Evolutionary conservation across 306 rosid genomes (phyloP), one percentile per base, ranked within the genome.

Genomic region (Astragalus glycyphyllos): DNA sequence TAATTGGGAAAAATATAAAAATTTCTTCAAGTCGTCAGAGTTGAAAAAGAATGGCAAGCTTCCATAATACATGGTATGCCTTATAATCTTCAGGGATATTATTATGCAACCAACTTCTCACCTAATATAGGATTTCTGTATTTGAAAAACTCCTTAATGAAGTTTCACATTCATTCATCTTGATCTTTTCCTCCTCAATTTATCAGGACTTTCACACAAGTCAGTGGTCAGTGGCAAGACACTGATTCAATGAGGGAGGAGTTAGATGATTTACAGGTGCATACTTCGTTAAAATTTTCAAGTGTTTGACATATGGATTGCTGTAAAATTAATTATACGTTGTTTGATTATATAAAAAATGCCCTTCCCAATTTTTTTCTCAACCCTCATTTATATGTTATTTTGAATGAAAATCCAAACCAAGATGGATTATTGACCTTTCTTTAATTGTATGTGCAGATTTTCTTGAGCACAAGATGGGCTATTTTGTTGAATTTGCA

Each of bases 181-280:
- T 62, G 58, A 44, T 46, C 31, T 40, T 15, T 45, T n/a, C 35
- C 55, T 26, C 58, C 56, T 56, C 67, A 45, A 53, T 50, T 78
- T 81, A 16, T 74, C 85, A 94, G 98, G 86, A 94, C 98, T 74
- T 94, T 90, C 82, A 94, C 98, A 60, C 98, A 94, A 87, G 98
- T 94, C 71, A 90, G 97, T 68, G 88, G 89, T 77, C 98, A 94
- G 82, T 94, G 97, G 98, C 98, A 94, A 80, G 98, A 94, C 71
- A 87, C 89, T 7, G 98, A 94, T 89, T 78, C 97, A 68, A 94
- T 94, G 96, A 87, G 98, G 82, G 98, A 94, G 85, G 98, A 94
- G 74, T 83, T 94, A 71, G 98, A 94, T 70, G 98, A 94, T 72
- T 87, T 94, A 64, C 98, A 94, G 98, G 98, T 63, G 58, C 65